Percentiles rank a stretch among this genome's conserved stretches.
Evolutionary conservation across 371 early-diverging fungal genomes (phyloP).

Genomic region (Modicella reniformis): DNA sequence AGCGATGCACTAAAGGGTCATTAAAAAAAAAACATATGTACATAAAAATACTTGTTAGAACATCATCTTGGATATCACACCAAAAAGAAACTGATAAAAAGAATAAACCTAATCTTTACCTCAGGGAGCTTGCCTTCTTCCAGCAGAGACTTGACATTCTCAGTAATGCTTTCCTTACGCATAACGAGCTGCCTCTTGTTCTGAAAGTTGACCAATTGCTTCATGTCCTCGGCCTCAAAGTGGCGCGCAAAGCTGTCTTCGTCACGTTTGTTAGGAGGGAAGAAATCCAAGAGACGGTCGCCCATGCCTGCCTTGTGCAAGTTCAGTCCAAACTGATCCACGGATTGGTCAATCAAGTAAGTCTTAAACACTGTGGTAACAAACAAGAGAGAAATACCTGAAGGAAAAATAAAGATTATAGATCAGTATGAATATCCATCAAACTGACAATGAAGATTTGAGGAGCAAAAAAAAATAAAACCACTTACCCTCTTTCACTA

Average conservation of each 20-base stretch:
- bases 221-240: slow-evolving; percentile 92
- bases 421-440: neutral
- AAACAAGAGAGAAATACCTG: slow-evolving; percentile 79
- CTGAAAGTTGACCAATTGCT: slow-evolving; percentile 82
- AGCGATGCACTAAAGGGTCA: slow-evolving; percentile 65
- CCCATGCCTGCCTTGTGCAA: slow-evolving; percentile 79
- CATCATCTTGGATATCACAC: no score
- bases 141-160: slow-evolving; percentile 69
- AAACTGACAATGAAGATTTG: no score
- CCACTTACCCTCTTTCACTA: slow-evolving; percentile 84
- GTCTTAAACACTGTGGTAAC: slow-evolving; percentile 85
- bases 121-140: slow-evolving; percentile 66
- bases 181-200: slow-evolving; percentile 75
- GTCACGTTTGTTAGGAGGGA: slow-evolving; percentile 91
- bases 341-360: slow-evolving; percentile 77
- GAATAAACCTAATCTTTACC: slow-evolving; percentile 44
- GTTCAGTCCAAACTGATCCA: slow-evolving; percentile 78
- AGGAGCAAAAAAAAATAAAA: neutral
- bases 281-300: slow-evolving; percentile 82
- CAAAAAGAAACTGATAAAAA: neutral
- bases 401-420: neutral
- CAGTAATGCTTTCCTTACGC: slow-evolving; percentile 73
- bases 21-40: neutral
- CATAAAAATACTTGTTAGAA: neutral
- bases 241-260: slow-evolving; percentile 89